Percentiles rank a stretch among this genome's conserved stretches.
Evolutionary conservation across 371 early-diverging fungal genomes (phyloP).

Genomic region (Choanephora cucurbitarum): DNA sequence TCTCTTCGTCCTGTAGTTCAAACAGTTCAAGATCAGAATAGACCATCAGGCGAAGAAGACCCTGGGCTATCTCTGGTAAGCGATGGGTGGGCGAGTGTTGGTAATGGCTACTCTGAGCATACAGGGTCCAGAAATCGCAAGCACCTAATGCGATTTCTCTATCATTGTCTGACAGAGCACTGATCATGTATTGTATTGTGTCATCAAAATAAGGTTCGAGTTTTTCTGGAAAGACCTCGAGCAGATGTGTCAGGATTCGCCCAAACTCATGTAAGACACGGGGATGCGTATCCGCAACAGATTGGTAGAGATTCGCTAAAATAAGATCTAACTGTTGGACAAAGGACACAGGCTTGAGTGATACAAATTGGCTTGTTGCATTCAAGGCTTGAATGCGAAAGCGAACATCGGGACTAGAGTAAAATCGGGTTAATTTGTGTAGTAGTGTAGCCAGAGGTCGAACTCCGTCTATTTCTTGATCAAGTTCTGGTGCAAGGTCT

Average conservation of each 20-base stretch:
- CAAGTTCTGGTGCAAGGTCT: constrained; percentile 73
- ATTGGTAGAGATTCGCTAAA: constrained; percentile 7
- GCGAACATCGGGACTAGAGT: constrained; percentile 58
- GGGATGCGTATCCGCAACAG: constrained; percentile 1
- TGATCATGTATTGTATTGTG: constrained; percentile 84
- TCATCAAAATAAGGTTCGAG: constrained; percentile 73
- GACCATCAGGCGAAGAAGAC: constrained; percentile 84
- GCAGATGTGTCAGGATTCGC: constrained; percentile 5
- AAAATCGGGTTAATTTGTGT: constrained; percentile 69
- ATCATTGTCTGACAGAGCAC: constrained; percentile 70
- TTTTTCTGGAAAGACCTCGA: constrained; percentile 47
- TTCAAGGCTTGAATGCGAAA: constrained; percentile 74
- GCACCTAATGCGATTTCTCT: constrained; percentile 80
- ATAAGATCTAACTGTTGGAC: constrained; percentile 28
- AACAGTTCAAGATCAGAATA: constrained; percentile 84
- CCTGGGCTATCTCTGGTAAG: constrained; percentile 72
- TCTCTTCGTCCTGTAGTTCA: constrained; percentile 47
- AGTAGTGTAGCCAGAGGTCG: constrained; percentile 71
- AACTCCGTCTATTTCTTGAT: constrained; percentile 62
- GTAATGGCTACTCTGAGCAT: constrained; percentile 81
- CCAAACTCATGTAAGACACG: constrained; percentile 13
- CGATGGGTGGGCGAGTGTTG: constrained; percentile 67
- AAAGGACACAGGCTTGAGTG: constrained; percentile 57
- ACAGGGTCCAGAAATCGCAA: constrained; percentile 90
- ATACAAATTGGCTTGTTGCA: constrained; percentile 75